phyloP scores from a whole-genome alignment of 495 filamentous ascomycete species.

The Aspergillus olivimuriae region DNA sequence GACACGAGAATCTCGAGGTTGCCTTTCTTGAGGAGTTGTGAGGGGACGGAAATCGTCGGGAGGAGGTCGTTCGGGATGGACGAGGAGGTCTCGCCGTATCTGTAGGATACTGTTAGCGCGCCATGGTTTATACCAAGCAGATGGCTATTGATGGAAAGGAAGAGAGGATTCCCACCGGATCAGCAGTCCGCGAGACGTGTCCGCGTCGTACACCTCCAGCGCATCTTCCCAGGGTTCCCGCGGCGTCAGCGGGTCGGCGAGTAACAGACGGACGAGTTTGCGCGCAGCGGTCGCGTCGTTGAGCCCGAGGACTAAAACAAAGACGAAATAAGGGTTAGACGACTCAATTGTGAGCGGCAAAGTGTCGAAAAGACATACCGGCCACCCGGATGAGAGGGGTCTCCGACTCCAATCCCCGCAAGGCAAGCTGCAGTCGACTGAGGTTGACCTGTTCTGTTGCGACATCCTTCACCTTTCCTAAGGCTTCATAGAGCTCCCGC shows the following conservation, averaged over 20 bases:
- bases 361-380: constrained; percentile 27
- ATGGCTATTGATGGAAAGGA: too few species aligned
- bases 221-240: constrained; percentile 65
- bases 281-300: constrained; percentile 42
- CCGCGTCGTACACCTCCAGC: constrained; percentile 42
- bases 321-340: not conserved
- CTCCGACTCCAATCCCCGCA: constrained; percentile 66
- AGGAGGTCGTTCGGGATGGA: constrained; percentile 40
- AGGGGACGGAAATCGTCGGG: constrained; percentile 57
- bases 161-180: too few species aligned
- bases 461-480: constrained; percentile 54
- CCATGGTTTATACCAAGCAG: too few species aligned
- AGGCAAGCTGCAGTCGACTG: constrained; percentile 71
- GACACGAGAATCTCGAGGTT: constrained; percentile 78
- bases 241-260: constrained; percentile 69
- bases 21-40: constrained; percentile 57
- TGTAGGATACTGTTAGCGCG: constrained; percentile 12
- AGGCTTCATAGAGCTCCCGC: constrained; percentile 52
- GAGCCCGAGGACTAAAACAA: constrained; percentile 47
- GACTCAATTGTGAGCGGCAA: not conserved
- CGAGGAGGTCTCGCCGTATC: constrained; percentile 48
- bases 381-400: constrained; percentile 65
- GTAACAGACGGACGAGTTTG: constrained; percentile 60
- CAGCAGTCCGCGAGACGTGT: constrained; percentile 46
- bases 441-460: constrained; percentile 63